Conservation (phyloP, 768 basidiomycete genomes). For the Tephrocybe rancida region DNA sequence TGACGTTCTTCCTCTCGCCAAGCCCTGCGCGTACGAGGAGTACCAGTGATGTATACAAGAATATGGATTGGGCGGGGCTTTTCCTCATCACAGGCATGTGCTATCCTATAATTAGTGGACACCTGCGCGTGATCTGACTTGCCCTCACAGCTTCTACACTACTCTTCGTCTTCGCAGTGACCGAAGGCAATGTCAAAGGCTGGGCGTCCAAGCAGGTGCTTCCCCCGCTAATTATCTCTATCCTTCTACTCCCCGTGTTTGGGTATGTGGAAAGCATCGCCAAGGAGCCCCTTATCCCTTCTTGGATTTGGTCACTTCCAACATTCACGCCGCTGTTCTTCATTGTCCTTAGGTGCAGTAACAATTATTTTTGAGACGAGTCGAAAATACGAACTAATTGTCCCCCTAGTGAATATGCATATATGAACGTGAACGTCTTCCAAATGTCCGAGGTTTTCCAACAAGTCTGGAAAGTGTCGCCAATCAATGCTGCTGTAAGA, state of each 20-base stretch:
- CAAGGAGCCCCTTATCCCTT: conserved; percentile 34
- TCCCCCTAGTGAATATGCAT: conserved; percentile 38
- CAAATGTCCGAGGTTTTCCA: conserved; percentile 37
- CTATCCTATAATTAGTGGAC: too few species aligned
- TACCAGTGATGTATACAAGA: conserved; percentile 8
- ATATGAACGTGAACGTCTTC: conserved; percentile 38
- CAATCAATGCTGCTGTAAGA: conserved; percentile 35
- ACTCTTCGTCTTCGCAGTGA: conserved; percentile 39
- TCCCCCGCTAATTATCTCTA: conserved; percentile 43
- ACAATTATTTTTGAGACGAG: too few species aligned
- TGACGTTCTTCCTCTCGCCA: conserved; percentile 28
- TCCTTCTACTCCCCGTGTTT: conserved; percentile 40
- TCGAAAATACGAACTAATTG: too few species aligned
- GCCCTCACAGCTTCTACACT: conserved; percentile 23
- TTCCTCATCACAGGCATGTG: conserved; percentile 28
- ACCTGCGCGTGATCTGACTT: conserved; percentile 20
- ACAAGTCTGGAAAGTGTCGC: conserved; percentile 39
- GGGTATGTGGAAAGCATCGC: conserved; percentile 21
- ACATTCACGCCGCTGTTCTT: conserved; percentile 40
- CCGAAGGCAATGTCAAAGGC: conserved; percentile 44
- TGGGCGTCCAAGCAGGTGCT: conserved; percentile 47
- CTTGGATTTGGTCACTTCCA: conserved; percentile 39
- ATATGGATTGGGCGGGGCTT: conserved; percentile 15
- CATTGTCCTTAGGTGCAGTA: conserved; percentile 2
- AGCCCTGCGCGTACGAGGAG: conserved; percentile 23